A percentile compares a stretch with the other conserved stretches of the same genome.
These are phyloP conservation scores for Camillea tinctor DNA, from an alignment of 2,329 filamentous ascomycete genomes.

Conservation along the genomic window DNA sequence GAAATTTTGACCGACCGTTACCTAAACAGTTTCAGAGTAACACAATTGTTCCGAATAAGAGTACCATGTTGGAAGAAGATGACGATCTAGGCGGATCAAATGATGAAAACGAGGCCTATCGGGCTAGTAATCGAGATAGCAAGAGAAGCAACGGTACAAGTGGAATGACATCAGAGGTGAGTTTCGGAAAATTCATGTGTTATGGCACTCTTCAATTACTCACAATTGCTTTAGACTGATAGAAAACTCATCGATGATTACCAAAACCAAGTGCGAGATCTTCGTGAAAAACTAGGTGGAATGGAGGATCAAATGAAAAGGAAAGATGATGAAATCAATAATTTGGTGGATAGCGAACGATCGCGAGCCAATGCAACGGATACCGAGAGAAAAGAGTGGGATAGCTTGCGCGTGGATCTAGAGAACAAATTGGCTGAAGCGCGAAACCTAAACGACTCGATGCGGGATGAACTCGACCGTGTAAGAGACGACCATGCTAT, in stretches of 20 bases:
- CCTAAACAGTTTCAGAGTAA: conserved; percentile 93
- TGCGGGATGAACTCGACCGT: conserved; percentile 76
- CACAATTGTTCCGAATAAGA: conserved; percentile 96
- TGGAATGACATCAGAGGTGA: conserved; percentile 40
- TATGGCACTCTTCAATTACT: conserved; percentile 5
- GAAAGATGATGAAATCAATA: conserved; percentile 69
- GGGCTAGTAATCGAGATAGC: conserved; percentile 47
- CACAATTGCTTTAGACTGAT: conserved; percentile 50
- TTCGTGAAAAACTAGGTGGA: conserved; percentile 70
- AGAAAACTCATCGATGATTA: conserved; percentile 77
- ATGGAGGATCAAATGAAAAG: conserved; percentile 69
- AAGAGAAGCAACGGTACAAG: conserved; percentile 33
- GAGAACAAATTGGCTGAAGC: conserved; percentile 74
- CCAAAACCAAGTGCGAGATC: conserved; percentile 70
- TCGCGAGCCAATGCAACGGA: conserved; percentile 50
- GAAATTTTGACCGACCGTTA: conserved; percentile 72
- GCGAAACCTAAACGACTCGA: conserved; percentile 72
- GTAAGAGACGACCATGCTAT: conserved; percentile 66
- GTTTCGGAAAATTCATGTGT: conserved; percentile 1
- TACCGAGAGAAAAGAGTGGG: conserved; percentile 69
- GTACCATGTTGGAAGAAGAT: conserved; percentile 94
- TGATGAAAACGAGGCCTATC: conserved; percentile 63
- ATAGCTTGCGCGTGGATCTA: conserved; percentile 62
- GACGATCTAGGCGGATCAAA: conserved; percentile 65
- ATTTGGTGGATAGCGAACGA: conserved; percentile 58